phyloP scores from a whole-genome alignment of 2,329 filamentous ascomycete genomes.

The Aspergillus terreus region DNA sequence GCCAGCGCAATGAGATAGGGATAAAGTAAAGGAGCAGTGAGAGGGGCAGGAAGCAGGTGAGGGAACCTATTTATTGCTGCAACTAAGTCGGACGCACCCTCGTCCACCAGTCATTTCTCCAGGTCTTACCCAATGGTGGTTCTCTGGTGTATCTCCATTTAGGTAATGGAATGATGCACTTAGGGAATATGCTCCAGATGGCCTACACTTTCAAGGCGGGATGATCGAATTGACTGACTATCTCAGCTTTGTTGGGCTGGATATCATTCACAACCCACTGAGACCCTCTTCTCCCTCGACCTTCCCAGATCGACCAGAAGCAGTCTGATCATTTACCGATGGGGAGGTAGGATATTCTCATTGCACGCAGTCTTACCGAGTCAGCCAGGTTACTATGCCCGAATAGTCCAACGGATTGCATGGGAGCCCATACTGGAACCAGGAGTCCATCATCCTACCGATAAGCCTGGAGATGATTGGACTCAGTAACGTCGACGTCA shows the following conservation, averaged over 20 bases:
- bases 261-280: not conserved
- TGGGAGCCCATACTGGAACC: too few relatives aligned
- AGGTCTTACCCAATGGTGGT: not conserved
- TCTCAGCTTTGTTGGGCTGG: not conserved
- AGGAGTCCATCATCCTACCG: too few relatives aligned
- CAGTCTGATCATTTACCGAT: not conserved
- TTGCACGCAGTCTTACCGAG: too few relatives aligned
- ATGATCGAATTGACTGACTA: not conserved
- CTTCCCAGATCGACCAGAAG: not conserved
- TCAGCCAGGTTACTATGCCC: too few relatives aligned
- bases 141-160: not conserved
- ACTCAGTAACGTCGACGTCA: too few relatives aligned
- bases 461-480: too few relatives aligned
- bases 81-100: not conserved
- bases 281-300: not conserved
- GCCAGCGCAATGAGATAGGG: not conserved
- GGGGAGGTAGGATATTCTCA: not conserved
- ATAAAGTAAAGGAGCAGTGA: not conserved
- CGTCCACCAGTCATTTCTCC: not conserved
- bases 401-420: too few relatives aligned
- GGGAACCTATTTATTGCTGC: not conserved
- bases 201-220: not conserved
- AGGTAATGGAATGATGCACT: not conserved
- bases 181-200: not conserved
- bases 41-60: not conserved